Base-by-base conservation (phyloP, 352 stramenopile species). In the Peronospora destructor region DNA sequence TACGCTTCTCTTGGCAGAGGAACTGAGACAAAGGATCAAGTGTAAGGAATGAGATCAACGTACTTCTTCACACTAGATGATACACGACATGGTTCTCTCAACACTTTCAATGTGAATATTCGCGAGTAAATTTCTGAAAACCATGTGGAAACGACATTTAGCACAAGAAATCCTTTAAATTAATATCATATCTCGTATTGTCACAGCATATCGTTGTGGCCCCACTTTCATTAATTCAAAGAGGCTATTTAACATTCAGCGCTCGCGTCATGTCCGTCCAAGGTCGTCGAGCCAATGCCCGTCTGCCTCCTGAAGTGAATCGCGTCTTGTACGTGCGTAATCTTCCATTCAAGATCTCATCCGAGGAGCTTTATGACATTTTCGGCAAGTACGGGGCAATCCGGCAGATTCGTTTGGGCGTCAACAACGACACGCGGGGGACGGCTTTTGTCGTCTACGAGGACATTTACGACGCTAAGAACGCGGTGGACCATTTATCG, bases 341-440 rank as follows among this genome's bases (percentile, higher is more conserved):
- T 72, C 75, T 99, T 41, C 97, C 97, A 14, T 99, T 98, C 68
- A 98, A 98, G 66, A 93, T 99, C 49, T 98, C 96, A 13, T 83
- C 92, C 10, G 96, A 99, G 40, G 96, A 99, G 56, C 85, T 99
- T 52, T 99, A 99, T 77, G 95, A 98, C 64, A 98, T 99, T 32
- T 99, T 99, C 72, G 97, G 95, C 47, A 99, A 99, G 68, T 99
- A 99, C 77, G 97, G 97, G 40, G 94, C 97, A n/a, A 98, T 99
- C 40, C 91, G 96, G 53, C 97, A 99, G 76, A 94, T 97, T 49
- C 73, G 87, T 30, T 50, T 96, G 45, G 85, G 95, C 43, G 87
- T 98, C 26, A 95, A 91, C 56, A 93, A 86, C 66, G 95, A 99
- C 62, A 99, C 97, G 19, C 72, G 87, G 28, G 96, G 96, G 35